Conservation (phyloP, 2,329 filamentous ascomycete genomes). For the Colletotrichum scovillei region DNA sequence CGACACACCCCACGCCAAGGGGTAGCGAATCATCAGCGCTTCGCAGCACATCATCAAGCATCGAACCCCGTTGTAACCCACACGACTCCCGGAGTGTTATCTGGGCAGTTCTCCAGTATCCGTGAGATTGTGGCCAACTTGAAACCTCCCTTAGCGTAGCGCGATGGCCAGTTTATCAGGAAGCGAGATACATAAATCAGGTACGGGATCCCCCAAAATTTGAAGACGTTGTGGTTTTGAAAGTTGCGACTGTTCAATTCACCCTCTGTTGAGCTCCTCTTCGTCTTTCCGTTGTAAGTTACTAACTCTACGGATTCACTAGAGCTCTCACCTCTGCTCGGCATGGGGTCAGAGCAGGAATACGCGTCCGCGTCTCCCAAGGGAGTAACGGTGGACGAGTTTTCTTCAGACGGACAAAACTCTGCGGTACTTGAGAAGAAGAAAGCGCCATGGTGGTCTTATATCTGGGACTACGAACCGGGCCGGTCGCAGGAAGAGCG, state of each 20-base stretch:
- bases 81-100: not conserved
- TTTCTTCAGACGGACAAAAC: not conserved
- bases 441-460: constrained; percentile 47
- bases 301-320: constrained; percentile 11
- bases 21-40: constrained; percentile 27
- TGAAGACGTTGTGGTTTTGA: not conserved
- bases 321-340: constrained; percentile 32
- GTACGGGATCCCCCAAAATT: not conserved
- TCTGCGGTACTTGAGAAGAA: not conserved
- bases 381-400: constrained; percentile 17
- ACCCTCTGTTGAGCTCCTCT: not conserved
- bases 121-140: constrained; percentile 8
- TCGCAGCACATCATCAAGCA: constrained; percentile 30
- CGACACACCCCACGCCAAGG: constrained; percentile 34
- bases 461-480: constrained; percentile 43
- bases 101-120: not conserved
- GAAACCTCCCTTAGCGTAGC: constrained; percentile 3
- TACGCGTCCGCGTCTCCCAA: constrained; percentile 22
- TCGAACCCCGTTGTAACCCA: constrained; percentile 3
- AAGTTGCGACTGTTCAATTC: not conserved
- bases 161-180: constrained; percentile 29
- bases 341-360: constrained; percentile 31
- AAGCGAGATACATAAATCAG: constrained; percentile 27
- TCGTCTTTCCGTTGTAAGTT: not conserved
- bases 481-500: constrained; percentile 41